Conservation (phyloP, 257 asterid genomes). For the Sherardia arvensis region DNA sequence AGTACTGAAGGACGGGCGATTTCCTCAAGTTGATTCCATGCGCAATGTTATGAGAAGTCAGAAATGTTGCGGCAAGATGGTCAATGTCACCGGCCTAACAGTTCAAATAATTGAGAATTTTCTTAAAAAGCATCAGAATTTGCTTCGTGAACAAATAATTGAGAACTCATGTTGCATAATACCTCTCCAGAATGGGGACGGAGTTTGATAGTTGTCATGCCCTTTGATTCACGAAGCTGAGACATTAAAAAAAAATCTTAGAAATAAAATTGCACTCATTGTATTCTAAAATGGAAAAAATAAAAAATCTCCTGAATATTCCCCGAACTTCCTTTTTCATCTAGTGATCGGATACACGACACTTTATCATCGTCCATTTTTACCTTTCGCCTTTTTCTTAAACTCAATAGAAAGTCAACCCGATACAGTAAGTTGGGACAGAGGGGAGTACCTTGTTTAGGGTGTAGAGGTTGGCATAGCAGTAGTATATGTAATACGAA, state of each 20-base stretch:
- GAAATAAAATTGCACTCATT: conserved; percentile 4
- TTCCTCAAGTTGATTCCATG: conserved; percentile 93
- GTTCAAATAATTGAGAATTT: conserved; percentile 11
- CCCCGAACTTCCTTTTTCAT: neutral
- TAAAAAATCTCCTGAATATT: neutral
- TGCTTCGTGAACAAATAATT: conserved; percentile 1
- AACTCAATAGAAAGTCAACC: neutral
- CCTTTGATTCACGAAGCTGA: conserved; percentile 97
- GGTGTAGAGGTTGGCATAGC: conserved; percentile 95
- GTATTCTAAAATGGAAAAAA: neutral
- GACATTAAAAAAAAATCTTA: conserved; percentile 10
- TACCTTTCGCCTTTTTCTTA: neutral
- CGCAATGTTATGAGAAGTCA: conserved; percentile 78
- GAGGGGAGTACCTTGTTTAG: conserved; percentile 62
- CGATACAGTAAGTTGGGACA: neutral
- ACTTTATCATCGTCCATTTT: neutral
- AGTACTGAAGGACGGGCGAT: conserved; percentile 88
- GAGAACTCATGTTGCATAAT: conserved; percentile 8
- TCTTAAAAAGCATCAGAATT: conserved; percentile 4
- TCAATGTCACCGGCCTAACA: conserved; percentile 93
- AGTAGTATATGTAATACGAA: conserved; percentile 89
- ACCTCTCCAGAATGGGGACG: conserved; percentile 99
- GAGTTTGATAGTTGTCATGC: conserved; percentile 87
- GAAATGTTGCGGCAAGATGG: conserved; percentile 96
- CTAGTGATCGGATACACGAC: neutral